Conservation (phyloP, 306 rosid species). For the Cotoneaster glaucophyllus region DNA sequence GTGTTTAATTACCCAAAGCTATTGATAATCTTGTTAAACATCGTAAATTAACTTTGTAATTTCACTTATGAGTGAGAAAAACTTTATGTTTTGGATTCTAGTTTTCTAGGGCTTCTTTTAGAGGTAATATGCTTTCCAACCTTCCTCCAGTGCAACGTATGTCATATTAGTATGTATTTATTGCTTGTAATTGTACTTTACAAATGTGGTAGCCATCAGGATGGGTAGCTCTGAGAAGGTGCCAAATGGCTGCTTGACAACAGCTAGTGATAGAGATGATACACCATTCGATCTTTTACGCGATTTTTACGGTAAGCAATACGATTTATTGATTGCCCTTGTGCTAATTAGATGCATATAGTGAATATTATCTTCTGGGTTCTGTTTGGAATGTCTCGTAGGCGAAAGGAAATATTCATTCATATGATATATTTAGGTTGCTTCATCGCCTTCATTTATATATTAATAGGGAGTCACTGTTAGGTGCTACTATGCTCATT, state of each 20-base stretch:
- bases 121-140: background rate
- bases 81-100: background rate
- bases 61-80: background rate
- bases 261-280: slow-evolving; percentile 29
- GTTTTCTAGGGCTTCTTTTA: background rate
- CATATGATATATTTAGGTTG: background rate
- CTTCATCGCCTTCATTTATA: background rate
- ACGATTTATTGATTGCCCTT: background rate
- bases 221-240: slow-evolving; percentile 30
- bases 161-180: background rate
- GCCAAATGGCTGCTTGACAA: slow-evolving; percentile 26
- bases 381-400: background rate
- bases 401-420: background rate
- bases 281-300: slow-evolving; percentile 28
- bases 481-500: background rate
- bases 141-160: background rate
- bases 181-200: background rate
- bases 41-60: too few relatives aligned
- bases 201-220: slow-evolving; percentile 2
- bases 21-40: too few relatives aligned
- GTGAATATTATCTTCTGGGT: background rate
- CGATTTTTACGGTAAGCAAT: slow-evolving; percentile 17
- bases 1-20: too few relatives aligned
- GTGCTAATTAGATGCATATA: background rate
- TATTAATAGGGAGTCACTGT: background rate